Evolutionary conservation across 371 early-diverging fungal species (phyloP).

Genomic region (Coelomomyces lativittatus): DNA sequence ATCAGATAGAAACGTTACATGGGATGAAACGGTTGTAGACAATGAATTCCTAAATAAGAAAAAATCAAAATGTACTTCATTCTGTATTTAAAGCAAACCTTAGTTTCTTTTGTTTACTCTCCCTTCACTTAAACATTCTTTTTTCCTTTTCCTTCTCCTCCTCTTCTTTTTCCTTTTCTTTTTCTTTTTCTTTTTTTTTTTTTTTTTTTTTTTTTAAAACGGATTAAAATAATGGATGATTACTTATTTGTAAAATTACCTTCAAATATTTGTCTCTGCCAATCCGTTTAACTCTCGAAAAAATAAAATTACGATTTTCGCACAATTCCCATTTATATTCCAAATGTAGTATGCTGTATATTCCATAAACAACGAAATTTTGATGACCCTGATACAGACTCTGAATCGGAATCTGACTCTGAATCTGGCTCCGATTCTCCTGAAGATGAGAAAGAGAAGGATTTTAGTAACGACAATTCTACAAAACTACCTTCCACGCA

Average conservation of each 20-base stretch:
- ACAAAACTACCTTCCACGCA: background rate
- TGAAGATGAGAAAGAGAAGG: background rate
- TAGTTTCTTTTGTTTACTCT: no score
- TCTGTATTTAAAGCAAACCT: no score
- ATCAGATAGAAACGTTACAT: conserved; percentile 9
- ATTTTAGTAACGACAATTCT: background rate
- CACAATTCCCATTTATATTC: background rate
- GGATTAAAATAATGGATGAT: no score
- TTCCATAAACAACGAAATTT: conserved; percentile 52
- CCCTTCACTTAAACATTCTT: no score
- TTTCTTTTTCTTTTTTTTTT: no score
- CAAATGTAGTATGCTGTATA: conserved; percentile 62
- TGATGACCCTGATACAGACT: conserved; percentile 17
- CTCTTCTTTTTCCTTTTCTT: no score
- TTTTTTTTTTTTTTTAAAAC: no score
- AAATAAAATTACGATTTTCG: background rate
- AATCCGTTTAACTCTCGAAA: background rate
- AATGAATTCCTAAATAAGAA: conserved; percentile 68
- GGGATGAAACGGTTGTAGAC: conserved; percentile 67
- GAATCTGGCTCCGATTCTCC: background rate
- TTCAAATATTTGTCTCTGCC: background rate
- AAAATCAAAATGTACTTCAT: conserved; percentile 52
- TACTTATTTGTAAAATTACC: background rate
- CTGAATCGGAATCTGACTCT: conserved; percentile 7
- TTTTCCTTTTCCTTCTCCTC: no score